A percentile compares a stretch with the other conserved stretches of the same genome.
Conservation (phyloP, 2,329 filamentous ascomycete genomes). For the Aureobasidium mangrovei region DNA sequence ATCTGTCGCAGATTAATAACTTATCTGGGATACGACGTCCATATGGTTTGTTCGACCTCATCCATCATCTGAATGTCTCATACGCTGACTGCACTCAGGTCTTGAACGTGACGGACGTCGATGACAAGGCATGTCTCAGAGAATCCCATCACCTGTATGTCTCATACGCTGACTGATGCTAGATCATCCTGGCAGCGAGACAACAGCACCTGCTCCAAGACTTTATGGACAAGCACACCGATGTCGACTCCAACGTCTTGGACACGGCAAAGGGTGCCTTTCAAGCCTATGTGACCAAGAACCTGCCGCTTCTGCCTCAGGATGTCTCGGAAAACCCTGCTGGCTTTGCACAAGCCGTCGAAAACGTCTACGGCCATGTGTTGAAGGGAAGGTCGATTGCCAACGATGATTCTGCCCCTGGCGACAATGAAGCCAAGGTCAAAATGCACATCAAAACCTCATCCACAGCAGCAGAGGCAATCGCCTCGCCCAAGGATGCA, state of each 20-base stretch:
- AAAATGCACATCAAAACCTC: slow-evolving; percentile 77
- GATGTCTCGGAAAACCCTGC: slow-evolving; percentile 34
- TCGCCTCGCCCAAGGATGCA: slow-evolving; percentile 28
- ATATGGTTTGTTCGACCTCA: too few species aligned
- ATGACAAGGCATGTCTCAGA: too few species aligned
- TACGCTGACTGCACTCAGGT: too few species aligned
- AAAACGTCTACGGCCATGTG: slow-evolving; percentile 46
- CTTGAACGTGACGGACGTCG: too few species aligned
- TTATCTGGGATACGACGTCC: too few species aligned
- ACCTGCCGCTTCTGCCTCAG: slow-evolving; percentile 46
- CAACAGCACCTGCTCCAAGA: slow-evolving; percentile 70
- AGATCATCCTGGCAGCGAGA: slow-evolving; percentile 58
- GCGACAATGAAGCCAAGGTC: slow-evolving; percentile 75
- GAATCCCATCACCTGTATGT: too few species aligned
- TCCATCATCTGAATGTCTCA: too few species aligned
- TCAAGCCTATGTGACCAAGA: slow-evolving; percentile 55
- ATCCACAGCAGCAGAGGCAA: slow-evolving; percentile 43
- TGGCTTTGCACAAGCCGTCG: slow-evolving; percentile 39
- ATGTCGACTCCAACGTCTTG: slow-evolving; percentile 38
- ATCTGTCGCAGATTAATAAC: too few species aligned
- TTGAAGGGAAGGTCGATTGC: slow-evolving; percentile 47
- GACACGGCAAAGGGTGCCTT: slow-evolving; percentile 45
- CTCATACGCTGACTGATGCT: too few species aligned
- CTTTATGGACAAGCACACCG: slow-evolving; percentile 47
- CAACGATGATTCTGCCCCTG: slow-evolving; percentile 45